Conservation (phyloP, 345 rosid genomes). For the Bruguiera sexangula region DNA sequence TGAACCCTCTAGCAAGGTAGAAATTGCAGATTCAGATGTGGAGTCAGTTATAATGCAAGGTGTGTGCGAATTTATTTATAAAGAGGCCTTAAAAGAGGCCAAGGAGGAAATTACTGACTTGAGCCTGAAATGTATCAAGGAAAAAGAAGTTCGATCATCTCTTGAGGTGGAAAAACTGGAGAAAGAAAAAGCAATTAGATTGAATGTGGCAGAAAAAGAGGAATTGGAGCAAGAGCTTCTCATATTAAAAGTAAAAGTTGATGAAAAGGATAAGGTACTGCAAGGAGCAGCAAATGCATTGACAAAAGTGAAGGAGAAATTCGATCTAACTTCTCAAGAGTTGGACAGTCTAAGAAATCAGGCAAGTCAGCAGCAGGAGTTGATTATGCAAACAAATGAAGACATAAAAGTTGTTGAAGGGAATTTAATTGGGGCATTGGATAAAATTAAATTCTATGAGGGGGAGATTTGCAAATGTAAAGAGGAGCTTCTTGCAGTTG, state of each 20-base stretch:
- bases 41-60: constrained; percentile 46
- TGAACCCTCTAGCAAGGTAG: constrained; percentile 25
- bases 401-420: constrained; percentile 29
- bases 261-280: constrained; percentile 49
- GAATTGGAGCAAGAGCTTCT: constrained; percentile 40
- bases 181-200: constrained; percentile 41
- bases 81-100: constrained; percentile 62
- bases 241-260: constrained; percentile 25
- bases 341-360: constrained; percentile 32
- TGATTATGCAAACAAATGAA: constrained; percentile 33
- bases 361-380: constrained; percentile 33
- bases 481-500: constrained; percentile 30
- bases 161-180: constrained; percentile 38
- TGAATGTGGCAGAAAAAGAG: constrained; percentile 46
- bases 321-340: constrained; percentile 37
- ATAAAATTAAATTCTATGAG: constrained; percentile 35
- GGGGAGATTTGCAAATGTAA: constrained; percentile 31
- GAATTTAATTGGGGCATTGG: constrained; percentile 38
- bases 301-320: constrained; percentile 41
- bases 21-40: constrained; percentile 45
- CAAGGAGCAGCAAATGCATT: constrained; percentile 39
- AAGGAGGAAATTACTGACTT: constrained; percentile 39
- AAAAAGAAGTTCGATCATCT: constrained; percentile 29
- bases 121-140: constrained; percentile 34
- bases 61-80: constrained; percentile 34